Percentiles rank a stretch among this genome's conserved stretches.
These are phyloP conservation scores for Pouteria glomerata DNA, from an alignment of 148 eudicot species.

Conservation along the genomic window DNA sequence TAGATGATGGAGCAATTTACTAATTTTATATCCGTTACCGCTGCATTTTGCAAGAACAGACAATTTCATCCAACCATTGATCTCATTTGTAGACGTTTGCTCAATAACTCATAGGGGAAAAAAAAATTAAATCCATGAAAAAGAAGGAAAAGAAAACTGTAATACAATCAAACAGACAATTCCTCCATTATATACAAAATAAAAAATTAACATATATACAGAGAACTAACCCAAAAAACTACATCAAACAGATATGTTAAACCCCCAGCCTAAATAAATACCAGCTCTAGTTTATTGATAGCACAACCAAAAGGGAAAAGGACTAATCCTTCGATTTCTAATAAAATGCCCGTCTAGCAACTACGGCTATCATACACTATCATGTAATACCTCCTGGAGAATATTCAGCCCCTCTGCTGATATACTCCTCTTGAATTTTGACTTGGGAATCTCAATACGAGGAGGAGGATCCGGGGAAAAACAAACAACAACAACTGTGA, in stretches of 20 bases:
- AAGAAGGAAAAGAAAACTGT: no score
- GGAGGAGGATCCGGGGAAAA: slow-evolving; percentile 77
- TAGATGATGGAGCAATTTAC: no score
- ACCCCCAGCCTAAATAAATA: not conserved
- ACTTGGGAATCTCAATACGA: slow-evolving; percentile 45
- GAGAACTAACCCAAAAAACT: not conserved
- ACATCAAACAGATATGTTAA: no score
- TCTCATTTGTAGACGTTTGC: no score
- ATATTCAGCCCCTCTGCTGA: slow-evolving; percentile 75
- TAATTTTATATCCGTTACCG: no score
- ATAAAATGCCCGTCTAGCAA: no score
- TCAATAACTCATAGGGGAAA: no score
- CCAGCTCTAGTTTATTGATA: not conserved
- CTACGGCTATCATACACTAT: slow-evolving; percentile 37
- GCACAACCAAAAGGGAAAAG: not conserved
- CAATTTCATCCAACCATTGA: no score
- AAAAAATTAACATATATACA: not conserved
- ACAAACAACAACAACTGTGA: slow-evolving; percentile 67
- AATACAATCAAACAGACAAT: not conserved
- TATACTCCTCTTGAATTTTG: slow-evolving; percentile 52
- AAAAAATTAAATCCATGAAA: no score
- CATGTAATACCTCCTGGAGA: slow-evolving; percentile 62
- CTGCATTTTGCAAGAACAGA: no score
- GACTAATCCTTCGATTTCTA: not conserved
- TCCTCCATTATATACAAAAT: not conserved